Evolutionary conservation across 768 basidiomycete species (phyloP), one percentile per base, ranked within the genome.

Genomic region (Pisolithus albus): DNA sequence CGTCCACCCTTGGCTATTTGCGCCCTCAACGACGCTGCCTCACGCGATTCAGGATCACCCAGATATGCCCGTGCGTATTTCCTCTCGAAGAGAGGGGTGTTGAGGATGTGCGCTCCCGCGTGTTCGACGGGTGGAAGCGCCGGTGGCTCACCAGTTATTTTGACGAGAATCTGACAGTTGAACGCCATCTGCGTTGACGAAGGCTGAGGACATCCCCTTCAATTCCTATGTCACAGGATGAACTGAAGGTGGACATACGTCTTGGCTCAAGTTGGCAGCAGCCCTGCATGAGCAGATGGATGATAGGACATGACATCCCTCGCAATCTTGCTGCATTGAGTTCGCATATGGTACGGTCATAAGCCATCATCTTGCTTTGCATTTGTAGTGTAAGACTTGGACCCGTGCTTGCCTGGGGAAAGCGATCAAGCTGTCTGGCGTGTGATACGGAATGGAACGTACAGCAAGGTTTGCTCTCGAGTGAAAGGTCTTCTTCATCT

Each of bases 281-380:
- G 86, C 86, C 86, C 49, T 86, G 78, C 41, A 82, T 78, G 40
- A 91, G 75, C 1, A 82, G 71, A 58, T 90, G 86, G 7, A 92
- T 70, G 53, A 92, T 75, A 6, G 89, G 88, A 65, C 78, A 92
- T 2, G 84, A 89, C 5, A 75, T 82, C 16, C 81, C 85, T 3
- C 83, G 79, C 16, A 85, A 70, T 40, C 92, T 75, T 1, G 88
- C 80, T 37, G 75, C 68, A 70, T 96, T 93, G 47, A 97, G 72
- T 21, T 89, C 82, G 7, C 79, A 73, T 40, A 97, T 73, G 30
- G 88, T 84, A 45, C 82, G 81, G 72, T 94, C 89, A 65, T 97
- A 99, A 11, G 83, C 84, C 87, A 97, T 91, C 93, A 97, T 93
- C 70, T 89, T 90, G 68, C 79, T 83, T 67, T 94, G 92, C 85